Conservation (phyloP, 495 filamentous ascomycete genomes). For the Aspergillus egyptiacus region DNA sequence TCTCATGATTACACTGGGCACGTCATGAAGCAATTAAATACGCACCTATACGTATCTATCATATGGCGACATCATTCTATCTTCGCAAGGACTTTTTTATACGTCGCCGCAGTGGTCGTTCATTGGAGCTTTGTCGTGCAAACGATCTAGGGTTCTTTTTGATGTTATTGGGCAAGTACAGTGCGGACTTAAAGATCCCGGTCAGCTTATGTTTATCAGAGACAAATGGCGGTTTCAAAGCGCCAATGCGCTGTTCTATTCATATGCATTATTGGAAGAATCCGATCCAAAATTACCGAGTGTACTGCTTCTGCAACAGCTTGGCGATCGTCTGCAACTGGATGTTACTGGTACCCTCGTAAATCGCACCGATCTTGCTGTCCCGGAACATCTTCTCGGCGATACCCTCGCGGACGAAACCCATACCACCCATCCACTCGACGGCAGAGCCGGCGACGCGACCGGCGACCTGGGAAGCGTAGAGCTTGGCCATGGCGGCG, state of each 20-base stretch:
- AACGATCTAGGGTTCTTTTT: not conserved
- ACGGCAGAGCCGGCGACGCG: conserved; percentile 79
- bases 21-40: too few species aligned
- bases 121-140: not conserved
- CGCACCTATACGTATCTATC: too few species aligned
- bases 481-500: conserved; percentile 98
- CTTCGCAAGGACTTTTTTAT: not conserved
- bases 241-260: not conserved
- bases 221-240: not conserved
- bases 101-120: not conserved
- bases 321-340: conserved; percentile 93
- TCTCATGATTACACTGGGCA: too few species aligned
- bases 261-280: not conserved
- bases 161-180: not conserved
- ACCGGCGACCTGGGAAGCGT: conserved; percentile 86
- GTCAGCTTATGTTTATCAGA: not conserved
- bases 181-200: not conserved
- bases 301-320: conserved; percentile 65
- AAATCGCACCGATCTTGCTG: conserved; percentile 98
- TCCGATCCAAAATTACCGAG: not conserved
- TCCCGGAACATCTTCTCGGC: conserved; percentile 98
- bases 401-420: conserved; percentile 90
- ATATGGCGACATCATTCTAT: not conserved
- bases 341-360: conserved; percentile 86
- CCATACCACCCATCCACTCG: conserved; percentile 99